phyloP scores from a whole-genome alignment of 805 yeast species.

The Suhomyces pyralidae region DNA sequence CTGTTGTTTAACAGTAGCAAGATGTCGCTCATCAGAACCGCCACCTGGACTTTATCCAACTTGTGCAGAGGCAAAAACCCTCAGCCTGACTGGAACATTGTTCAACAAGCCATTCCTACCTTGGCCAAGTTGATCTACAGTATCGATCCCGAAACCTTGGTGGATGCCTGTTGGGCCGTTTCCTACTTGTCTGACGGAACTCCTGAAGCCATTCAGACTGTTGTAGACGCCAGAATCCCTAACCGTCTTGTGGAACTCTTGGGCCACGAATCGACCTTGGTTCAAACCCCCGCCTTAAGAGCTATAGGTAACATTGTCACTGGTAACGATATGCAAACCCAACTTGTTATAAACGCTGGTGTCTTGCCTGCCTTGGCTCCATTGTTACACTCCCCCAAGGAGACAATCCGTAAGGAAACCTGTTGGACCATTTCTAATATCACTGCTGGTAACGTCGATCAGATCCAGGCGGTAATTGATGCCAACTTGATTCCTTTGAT shows the following conservation, averaged over 20 bases:
- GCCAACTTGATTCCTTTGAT: constrained; percentile 90
- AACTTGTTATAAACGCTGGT: constrained; percentile 88
- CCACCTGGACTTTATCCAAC: constrained; percentile 97
- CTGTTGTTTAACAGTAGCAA: constrained; percentile 74
- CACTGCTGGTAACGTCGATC: constrained; percentile 94
- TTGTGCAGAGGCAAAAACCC: constrained; percentile 96
- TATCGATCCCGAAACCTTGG: constrained; percentile 86
- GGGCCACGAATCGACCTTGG: constrained; percentile 76
- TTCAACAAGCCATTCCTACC: constrained; percentile 85
- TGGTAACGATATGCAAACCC: constrained; percentile 95
- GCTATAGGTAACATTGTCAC: constrained; percentile 98
- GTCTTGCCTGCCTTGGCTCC: constrained; percentile 83
- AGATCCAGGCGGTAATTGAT: constrained; percentile 95
- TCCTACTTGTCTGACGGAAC: constrained; percentile 93
- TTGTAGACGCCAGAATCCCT: constrained; percentile 93
- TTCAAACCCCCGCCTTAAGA: constrained; percentile 95
- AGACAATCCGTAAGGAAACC: constrained; percentile 92
- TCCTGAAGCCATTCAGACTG: constrained; percentile 91
- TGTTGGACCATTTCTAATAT: constrained; percentile 99
- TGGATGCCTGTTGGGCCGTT: constrained; percentile 99
- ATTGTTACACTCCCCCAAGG: constrained; percentile 79
- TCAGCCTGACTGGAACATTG: constrained; percentile 91
- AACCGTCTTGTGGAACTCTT: constrained; percentile 88
- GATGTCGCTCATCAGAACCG: constrained; percentile 89
- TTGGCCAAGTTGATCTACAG: constrained; percentile 88